A percentile compares a stretch with the other conserved stretches of the same genome.
Evolutionary conservation across 2,329 filamentous ascomycete genomes (phyloP).

Genomic region (Pestalotiopsis sp.): DNA sequence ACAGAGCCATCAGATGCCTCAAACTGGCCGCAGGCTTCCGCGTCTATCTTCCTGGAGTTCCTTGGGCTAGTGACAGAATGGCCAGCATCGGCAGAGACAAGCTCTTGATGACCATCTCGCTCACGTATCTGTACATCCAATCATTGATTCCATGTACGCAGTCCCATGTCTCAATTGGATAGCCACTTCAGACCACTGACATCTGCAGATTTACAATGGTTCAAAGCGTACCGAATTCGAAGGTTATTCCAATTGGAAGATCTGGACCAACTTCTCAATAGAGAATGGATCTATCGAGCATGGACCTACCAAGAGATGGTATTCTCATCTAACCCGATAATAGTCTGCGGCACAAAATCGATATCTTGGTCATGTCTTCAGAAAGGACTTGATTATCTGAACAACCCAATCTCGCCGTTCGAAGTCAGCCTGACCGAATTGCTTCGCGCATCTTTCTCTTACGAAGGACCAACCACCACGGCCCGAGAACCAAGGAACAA

Average conservation of each 20-base stretch:
- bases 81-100: background rate
- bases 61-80: background rate
- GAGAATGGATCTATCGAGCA: background rate
- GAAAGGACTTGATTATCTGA: background rate
- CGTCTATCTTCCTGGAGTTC: background rate
- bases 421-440: background rate
- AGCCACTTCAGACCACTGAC: too few relatives aligned
- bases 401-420: background rate
- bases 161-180: too few relatives aligned
- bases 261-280: background rate
- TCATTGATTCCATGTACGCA: background rate
- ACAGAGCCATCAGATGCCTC: background rate
- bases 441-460: background rate
- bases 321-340: background rate
- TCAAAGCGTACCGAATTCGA: background rate
- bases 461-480: background rate
- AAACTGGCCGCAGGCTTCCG: background rate
- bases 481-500: too few relatives aligned
- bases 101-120: background rate
- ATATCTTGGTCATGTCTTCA: background rate
- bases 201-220: background rate
- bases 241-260: background rate
- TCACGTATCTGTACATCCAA: background rate
- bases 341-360: background rate
- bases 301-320: constrained; percentile 1